phyloP scores from a whole-genome alignment of 305 asterid genomes.

The Fraxinus sp. region DNA sequence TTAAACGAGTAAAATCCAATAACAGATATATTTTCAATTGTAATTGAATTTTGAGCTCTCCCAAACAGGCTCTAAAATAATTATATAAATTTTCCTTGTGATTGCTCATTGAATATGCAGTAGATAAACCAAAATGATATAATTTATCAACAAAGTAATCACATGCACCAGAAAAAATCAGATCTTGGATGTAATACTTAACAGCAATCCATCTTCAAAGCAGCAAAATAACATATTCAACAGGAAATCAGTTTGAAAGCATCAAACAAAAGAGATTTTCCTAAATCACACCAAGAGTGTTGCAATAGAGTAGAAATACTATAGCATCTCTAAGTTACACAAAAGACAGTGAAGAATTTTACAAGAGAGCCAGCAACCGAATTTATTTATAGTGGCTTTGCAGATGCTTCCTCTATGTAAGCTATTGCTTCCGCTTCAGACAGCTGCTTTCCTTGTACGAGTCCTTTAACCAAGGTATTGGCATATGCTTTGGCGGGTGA shows the following conservation, averaged over 20 bases:
- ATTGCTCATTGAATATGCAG: neutral
- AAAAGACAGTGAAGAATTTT: neutral
- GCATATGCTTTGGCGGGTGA: slow-evolving; percentile 71
- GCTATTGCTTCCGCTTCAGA: slow-evolving; percentile 66
- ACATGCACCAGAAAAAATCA: neutral
- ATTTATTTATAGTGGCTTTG: slow-evolving; percentile 45
- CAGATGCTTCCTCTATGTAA: slow-evolving; percentile 66
- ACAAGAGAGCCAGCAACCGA: neutral
- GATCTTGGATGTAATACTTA: neutral
- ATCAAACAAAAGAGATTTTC: neutral
- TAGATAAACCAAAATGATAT: neutral
- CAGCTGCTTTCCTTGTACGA: slow-evolving; percentile 74
- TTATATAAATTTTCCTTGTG: neutral
- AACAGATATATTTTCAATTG: too few species aligned
- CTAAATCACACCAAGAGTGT: neutral
- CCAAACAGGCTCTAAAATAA: too few species aligned
- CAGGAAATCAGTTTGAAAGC: neutral
- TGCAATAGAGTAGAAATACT: neutral
- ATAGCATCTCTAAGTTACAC: neutral
- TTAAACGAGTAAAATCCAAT: too few species aligned
- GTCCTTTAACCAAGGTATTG: slow-evolving; percentile 65
- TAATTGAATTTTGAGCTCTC: too few species aligned
- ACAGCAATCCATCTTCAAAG: neutral
- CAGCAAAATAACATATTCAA: neutral
- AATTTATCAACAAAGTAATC: neutral